Percentiles rank a stretch among this genome's conserved stretches.
phyloP scores from a whole-genome alignment of 2,329 filamentous ascomycete genomes.

The Colletotrichum sp. region DNA sequence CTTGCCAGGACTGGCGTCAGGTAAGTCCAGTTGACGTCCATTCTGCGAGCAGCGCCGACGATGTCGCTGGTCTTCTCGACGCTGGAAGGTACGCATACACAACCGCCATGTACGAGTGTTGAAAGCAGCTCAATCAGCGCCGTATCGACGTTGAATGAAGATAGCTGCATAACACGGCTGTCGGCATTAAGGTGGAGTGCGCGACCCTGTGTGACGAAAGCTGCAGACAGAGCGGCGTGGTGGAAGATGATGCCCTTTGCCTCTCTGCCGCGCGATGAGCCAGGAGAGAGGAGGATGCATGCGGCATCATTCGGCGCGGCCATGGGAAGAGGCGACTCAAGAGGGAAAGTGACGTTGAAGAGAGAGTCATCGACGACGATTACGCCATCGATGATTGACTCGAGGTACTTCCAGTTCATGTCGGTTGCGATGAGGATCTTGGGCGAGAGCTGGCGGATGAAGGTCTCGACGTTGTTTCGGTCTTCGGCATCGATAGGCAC shows the following conservation, averaged over 20 bases:
- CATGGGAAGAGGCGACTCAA: conserved; percentile 33
- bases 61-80: conserved; percentile 55
- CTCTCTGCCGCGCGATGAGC: conserved; percentile 52
- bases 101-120: conserved; percentile 60
- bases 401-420: conserved; percentile 41
- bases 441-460: conserved; percentile 48
- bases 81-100: conserved; percentile 61
- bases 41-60: conserved; percentile 51
- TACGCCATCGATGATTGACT: conserved; percentile 42
- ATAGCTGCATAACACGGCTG: conserved; percentile 63
- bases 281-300: conserved; percentile 66
- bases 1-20: conserved; percentile 65
- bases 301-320: conserved; percentile 53
- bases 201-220: conserved; percentile 54
- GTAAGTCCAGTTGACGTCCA: conserved; percentile 57
- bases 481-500: conserved; percentile 54
- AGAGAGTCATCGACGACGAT: conserved; percentile 47
- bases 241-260: conserved; percentile 68
- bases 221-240: conserved; percentile 62
- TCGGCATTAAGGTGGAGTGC: conserved; percentile 51
- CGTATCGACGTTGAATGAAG: conserved; percentile 58
- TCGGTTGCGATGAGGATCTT: conserved; percentile 51
- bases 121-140: conserved; percentile 57
- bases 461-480: conserved; percentile 42
- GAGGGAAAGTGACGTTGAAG: conserved; percentile 28